These are phyloP conservation scores for Chlamydomonas schloesseri DNA, from an alignment of 139 green algal species.

Conservation along the genomic window DNA sequence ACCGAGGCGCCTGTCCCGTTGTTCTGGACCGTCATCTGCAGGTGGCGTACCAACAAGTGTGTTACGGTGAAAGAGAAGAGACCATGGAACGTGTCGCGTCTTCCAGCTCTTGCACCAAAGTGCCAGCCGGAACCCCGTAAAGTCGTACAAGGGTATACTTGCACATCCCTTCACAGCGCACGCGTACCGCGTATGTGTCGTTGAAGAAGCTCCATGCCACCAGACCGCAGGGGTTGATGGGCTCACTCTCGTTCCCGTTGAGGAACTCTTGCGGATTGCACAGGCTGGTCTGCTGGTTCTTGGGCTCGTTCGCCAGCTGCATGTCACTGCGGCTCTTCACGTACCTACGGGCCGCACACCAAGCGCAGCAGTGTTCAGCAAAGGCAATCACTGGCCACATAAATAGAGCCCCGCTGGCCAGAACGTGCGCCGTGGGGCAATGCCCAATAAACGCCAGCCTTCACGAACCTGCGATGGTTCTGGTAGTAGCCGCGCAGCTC, in stretches of 20 bases:
- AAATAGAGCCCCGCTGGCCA: too few species aligned
- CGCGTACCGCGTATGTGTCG: conserved; percentile 84
- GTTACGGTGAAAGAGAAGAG: too few species aligned
- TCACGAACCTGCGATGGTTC: conserved; percentile 87
- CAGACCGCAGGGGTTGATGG: conserved; percentile 95
- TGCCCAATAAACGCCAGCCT: too few species aligned
- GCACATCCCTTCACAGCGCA: too few species aligned
- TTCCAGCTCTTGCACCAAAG: too few species aligned
- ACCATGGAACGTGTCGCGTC: too few species aligned
- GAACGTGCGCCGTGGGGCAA: too few species aligned
- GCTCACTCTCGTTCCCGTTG: conserved; percentile 33
- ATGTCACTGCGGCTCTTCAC: conserved; percentile 83
- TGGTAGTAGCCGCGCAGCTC: conserved; percentile 92
- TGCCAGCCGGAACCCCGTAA: too few species aligned
- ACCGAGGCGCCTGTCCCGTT: background rate
- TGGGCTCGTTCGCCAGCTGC: conserved; percentile 72
- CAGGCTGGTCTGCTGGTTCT: conserved; percentile 16
- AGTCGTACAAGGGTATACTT: too few species aligned
- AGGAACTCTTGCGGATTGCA: conserved; percentile 73
- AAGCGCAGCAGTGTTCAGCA: too few species aligned
- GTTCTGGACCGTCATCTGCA: background rate
- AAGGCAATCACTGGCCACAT: too few species aligned
- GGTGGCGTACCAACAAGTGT: background rate
- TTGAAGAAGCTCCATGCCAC: conserved; percentile 96
- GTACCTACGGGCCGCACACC: conserved; percentile 63